Conservation (phyloP, 768 basidiomycete genomes). For the Kwoniella bestiolae region DNA sequence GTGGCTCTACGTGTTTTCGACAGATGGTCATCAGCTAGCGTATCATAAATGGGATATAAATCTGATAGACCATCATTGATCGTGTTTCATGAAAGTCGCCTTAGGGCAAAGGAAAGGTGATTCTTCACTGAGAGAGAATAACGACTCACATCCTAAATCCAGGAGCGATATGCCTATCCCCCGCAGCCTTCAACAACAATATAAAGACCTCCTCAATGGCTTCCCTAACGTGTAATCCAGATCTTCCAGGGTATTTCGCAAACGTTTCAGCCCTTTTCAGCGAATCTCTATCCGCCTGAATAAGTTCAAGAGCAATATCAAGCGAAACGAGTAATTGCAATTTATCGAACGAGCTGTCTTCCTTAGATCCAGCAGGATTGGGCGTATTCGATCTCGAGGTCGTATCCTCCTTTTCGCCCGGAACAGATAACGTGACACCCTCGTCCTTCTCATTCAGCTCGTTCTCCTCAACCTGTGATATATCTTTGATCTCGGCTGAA, state of each 20-base stretch:
- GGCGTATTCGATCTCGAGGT: slow-evolving; percentile 19
- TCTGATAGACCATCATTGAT: too few relatives aligned
- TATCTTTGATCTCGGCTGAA: slow-evolving; percentile 20
- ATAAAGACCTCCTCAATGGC: slow-evolving; percentile 94
- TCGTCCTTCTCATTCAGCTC: slow-evolving; percentile 10
- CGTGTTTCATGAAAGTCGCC: too few relatives aligned
- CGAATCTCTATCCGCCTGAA: slow-evolving; percentile 88
- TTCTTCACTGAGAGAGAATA: too few relatives aligned
- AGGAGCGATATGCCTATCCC: slow-evolving; percentile 74
- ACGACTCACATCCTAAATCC: slow-evolving; percentile 74
- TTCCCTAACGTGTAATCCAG: slow-evolving; percentile 84
- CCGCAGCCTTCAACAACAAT: slow-evolving; percentile 74
- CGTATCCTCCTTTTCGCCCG: slow-evolving; percentile 34
- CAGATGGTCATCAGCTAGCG: too few relatives aligned
- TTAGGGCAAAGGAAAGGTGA: not conserved
- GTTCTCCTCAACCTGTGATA: not conserved
- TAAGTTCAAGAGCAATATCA: slow-evolving; percentile 85
- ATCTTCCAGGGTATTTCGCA: slow-evolving; percentile 79
- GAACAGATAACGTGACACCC: slow-evolving; percentile 6
- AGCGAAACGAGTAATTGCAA: slow-evolving; percentile 90
- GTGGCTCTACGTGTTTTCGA: slow-evolving; percentile 67
- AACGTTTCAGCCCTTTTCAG: slow-evolving; percentile 93
- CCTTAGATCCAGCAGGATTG: slow-evolving; percentile 16
- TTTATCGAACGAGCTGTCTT: slow-evolving; percentile 60
- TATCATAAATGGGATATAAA: too few relatives aligned